Evolutionary conservation across 2,329 filamentous ascomycete genomes (phyloP).

Genomic region (Penicillium sp.): DNA sequence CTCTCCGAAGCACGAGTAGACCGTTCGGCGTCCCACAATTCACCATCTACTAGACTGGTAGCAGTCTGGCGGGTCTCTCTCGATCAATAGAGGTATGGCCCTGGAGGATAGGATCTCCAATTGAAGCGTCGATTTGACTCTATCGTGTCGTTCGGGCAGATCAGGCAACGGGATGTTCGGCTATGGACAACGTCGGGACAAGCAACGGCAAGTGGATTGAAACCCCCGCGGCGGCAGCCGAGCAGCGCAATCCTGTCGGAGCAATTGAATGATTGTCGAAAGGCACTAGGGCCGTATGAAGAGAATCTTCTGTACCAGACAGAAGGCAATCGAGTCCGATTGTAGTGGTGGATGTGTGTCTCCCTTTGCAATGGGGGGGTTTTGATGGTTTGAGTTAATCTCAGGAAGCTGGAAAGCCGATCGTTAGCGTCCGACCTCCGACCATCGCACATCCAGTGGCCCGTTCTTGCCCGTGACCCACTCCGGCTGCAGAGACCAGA

Average conservation of each 20-base stretch:
- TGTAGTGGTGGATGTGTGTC: neutral
- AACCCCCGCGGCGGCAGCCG: conserved; percentile 12
- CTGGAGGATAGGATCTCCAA: neutral
- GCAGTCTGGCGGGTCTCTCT: conserved; percentile 18
- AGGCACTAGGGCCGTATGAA: neutral
- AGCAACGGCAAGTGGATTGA: conserved; percentile 8
- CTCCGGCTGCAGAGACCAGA: conserved; percentile 7
- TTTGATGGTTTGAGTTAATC: conserved; percentile 5
- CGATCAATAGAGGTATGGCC: neutral
- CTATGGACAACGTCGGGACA: neutral
- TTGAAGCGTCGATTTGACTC: neutral
- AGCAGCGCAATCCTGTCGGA: neutral
- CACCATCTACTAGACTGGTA: conserved; percentile 39
- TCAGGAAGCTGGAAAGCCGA: conserved; percentile 12
- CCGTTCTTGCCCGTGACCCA: conserved; percentile 8
- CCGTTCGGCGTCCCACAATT: conserved; percentile 53
- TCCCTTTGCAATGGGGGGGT: conserved; percentile 11
- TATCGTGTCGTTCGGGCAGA: neutral
- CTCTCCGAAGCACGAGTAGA: conserved; percentile 50
- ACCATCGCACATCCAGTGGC: neutral
- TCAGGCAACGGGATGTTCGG: neutral
- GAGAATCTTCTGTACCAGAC: neutral
- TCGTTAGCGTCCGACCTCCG: conserved; percentile 16
- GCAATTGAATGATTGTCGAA: conserved; percentile 1
- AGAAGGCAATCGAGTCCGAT: neutral